Evolutionary conservation across 352 stramenopile species (phyloP), one percentile per base, ranked within the genome.

Genomic region (Phytophthora syringae): DNA sequence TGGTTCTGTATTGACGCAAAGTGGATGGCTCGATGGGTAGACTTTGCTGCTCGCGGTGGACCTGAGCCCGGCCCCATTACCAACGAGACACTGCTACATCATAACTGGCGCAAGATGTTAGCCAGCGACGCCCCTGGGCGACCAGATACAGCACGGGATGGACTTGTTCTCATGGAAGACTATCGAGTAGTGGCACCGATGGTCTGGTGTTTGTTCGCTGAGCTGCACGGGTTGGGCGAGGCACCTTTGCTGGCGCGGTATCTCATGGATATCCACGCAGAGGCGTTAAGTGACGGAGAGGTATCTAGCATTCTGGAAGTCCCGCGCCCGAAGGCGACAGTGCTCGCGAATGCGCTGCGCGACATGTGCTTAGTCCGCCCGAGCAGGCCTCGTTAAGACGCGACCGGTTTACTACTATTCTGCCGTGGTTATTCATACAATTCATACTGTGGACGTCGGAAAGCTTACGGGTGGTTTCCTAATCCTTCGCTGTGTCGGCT

Each of bases 121-220:
- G 30, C 54, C 44, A 45, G 47, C n/a, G 67, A 84, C 32, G 58
- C 67, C 9, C 54, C 71, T 15, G 83, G 83, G 2, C 68, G 76
- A 11, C 64, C 83, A 0, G 80, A 89, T 43, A 65, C 64, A n/a
- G 71, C 77, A 6, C 72, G 77, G 0, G 27, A 64, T 7, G 80
- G 79, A 1, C 61, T 94, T 9, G 48, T 80, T 57, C 58, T 81
- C 4, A 71, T 75, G 52, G 72, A 73, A 30, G 72, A 94, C 70
- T 94, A 92, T 40, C 82, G 86, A 2, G 79, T 78, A 39, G 84
- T 94, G 36, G 75, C 79, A 25, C 82, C 86, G 7, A 89, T 94
- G 71, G 84, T 94, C 13, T 94, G 84, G 84, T 81, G 79, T 30
- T 52, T 94, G 3, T 76, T 93, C 20, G 74, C 61, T 10, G 84